Conservation (phyloP, 106 monocot species). For the Gastrodia elata region DNA sequence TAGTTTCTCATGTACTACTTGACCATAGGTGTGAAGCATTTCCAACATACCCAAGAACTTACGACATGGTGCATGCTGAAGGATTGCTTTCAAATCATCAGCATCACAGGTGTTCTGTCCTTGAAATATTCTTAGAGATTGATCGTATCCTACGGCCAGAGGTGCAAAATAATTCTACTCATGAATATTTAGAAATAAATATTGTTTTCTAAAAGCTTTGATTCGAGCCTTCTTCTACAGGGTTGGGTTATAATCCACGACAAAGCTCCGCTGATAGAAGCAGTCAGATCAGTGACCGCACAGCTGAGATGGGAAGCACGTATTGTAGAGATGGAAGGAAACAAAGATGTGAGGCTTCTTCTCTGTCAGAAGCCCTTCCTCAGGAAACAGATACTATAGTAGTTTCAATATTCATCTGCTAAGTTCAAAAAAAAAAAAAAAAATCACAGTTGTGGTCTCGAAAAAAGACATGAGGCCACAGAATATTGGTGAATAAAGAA, state of each 20-base stretch:
- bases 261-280: conserved; percentile 33
- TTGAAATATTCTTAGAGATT: conserved; percentile 70
- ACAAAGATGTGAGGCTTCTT: conserved; percentile 57
- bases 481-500: neutral
- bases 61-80: conserved; percentile 88
- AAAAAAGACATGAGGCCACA: neutral
- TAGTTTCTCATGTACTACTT: conserved; percentile 4
- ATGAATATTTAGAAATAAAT: no score
- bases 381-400: conserved; percentile 44
- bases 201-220: no score
- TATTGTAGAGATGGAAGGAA: conserved; percentile 36
- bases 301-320: conserved; percentile 75
- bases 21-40: conserved; percentile 95
- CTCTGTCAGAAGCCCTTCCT: conserved; percentile 81
- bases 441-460: neutral
- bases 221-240: conserved; percentile 39
- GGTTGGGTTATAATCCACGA: conserved; percentile 80
- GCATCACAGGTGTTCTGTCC: conserved; percentile 60
- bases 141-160: conserved; percentile 92
- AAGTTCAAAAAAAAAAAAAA: no score
- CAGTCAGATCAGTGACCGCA: conserved; percentile 35
- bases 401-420: conserved; percentile 6
- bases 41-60: conserved; percentile 95
- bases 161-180: conserved; percentile 24
- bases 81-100: conserved; percentile 46